Conservation (phyloP, 2,329 filamentous ascomycete genomes). For the Ramichloridium luteum region DNA sequence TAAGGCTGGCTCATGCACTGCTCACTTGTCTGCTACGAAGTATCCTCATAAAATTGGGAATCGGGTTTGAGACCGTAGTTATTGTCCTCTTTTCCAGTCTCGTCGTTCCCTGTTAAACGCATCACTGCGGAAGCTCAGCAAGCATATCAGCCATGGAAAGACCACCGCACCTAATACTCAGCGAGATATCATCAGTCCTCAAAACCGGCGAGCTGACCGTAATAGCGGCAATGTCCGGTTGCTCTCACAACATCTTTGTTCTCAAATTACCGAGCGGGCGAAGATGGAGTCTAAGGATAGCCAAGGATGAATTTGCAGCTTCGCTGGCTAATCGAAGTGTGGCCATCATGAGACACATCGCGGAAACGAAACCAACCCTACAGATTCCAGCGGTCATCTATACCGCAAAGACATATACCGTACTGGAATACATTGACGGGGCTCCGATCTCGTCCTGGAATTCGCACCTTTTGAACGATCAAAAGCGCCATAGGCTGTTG, state of each 20-base stretch:
- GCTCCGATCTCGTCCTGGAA: background rate
- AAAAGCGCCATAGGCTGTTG: background rate
- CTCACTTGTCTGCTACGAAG: no score
- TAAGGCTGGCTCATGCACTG: no score
- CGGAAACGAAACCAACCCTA: background rate
- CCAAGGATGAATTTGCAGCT: background rate
- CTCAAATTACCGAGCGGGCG: slow-evolving; percentile 1
- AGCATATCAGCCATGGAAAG: no score
- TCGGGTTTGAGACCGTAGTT: no score
- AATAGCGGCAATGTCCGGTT: background rate
- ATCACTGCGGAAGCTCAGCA: no score
- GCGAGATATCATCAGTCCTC: background rate
- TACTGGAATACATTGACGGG: slow-evolving; percentile 1
- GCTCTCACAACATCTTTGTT: background rate
- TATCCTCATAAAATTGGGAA: no score
- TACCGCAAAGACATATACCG: background rate
- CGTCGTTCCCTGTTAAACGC: no score
- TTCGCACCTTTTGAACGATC: background rate
- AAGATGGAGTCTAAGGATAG: background rate
- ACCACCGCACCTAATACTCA: background rate
- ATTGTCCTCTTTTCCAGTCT: no score
- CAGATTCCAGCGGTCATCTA: slow-evolving; percentile 1
- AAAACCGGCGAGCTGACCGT: background rate
- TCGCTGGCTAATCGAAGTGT: background rate
- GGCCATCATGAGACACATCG: slow-evolving; percentile 1